phyloP scores from a whole-genome alignment of 305 asterid genomes.

The Plantago lanceolata region DNA sequence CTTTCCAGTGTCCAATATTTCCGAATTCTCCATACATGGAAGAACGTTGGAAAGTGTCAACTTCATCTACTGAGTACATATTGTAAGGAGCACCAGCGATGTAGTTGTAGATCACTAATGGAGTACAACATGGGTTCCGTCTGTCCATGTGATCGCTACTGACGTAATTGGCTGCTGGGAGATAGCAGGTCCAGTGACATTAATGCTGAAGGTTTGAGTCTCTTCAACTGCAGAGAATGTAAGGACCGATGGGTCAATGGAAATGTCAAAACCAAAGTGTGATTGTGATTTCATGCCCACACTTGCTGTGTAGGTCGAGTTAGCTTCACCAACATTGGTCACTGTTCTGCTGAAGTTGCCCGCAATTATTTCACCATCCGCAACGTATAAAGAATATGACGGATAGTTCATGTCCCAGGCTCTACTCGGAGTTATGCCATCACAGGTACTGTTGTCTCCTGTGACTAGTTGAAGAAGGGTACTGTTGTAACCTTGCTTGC shows the following conservation, averaged over 20 bases:
- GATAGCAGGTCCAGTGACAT: conserved; percentile 39
- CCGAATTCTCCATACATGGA: conserved; percentile 21
- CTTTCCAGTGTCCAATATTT: conserved; percentile 10
- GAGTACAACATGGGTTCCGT: conserved; percentile 38
- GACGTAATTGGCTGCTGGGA: conserved; percentile 48
- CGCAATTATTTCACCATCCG: conserved; percentile 33
- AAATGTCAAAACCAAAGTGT: conserved; percentile 10
- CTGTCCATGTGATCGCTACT: conserved; percentile 35
- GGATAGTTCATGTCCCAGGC: conserved; percentile 64
- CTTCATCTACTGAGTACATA: conserved; percentile 11
- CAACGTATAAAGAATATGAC: conserved; percentile 40
- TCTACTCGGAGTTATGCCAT: conserved; percentile 26
- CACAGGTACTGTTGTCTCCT: conserved; percentile 47
- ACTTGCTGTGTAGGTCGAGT: conserved; percentile 37
- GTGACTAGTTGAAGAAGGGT: conserved; percentile 36
- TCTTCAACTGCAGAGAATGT: conserved; percentile 37
- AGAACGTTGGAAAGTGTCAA: conserved; percentile 19
- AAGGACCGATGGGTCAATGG: conserved; percentile 35
- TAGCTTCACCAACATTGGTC: conserved; percentile 49
- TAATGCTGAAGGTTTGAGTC: conserved; percentile 42
- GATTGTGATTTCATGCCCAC: conserved; percentile 10
- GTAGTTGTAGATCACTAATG: conserved; percentile 46
- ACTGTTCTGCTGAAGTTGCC: conserved; percentile 44
- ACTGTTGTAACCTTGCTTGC: conserved; percentile 50
- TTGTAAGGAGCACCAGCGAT: conserved; percentile 46